Base-by-base conservation (phyloP, 2,329 filamentous ascomycete species). In the Microsporum ferrugineum region DNA sequence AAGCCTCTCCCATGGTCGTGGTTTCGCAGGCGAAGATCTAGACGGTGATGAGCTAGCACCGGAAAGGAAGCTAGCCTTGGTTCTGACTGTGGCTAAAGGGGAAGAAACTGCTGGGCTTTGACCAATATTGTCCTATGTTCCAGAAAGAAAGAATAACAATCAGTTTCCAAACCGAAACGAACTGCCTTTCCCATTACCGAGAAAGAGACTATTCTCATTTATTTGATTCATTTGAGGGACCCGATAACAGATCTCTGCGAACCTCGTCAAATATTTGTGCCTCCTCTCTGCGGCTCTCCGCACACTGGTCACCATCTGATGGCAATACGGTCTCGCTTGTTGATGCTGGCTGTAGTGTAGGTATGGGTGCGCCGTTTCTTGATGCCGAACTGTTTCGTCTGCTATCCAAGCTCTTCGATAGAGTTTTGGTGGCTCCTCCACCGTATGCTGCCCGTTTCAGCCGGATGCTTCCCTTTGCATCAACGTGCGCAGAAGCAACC, bases 361-460 rank as follows among this genome's bases (percentile, higher is more conserved):
- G 70, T 38, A 63, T 59, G 1, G 70, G 67, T 0, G 69, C 67
- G 39, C 88, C 87, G 71, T 90, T 91, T 74, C 88, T 91, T 62
- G 89, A 95, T 60, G 83, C 87, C 12, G 88, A 88, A 73, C 91
- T 96, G 71, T 89, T 95, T 49, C 92, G 87, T 59, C 92, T 85
- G 74, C 88, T 95, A 72, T 96, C 91, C 31, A 97, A 82, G 71
- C 89, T 96, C 76, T 89, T 95, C 62, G 87, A 91, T 12, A 91
- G 77, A 4, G 87, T 89, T 75, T 87, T 88, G 68, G 87, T 89
- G 57, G 88, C 87, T 29, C 85, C 86, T 65, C 87, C 86, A 62
- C 88, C 87, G 62, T 82, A 84, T 12, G 81, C 77, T 34, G 80
- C 76, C 53, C 76, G 73, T 61, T 77, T 77, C 43, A 78, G 66